phyloP scores from a whole-genome alignment of 2,329 filamentous ascomycete species.

The Curvularia verruculosa region DNA sequence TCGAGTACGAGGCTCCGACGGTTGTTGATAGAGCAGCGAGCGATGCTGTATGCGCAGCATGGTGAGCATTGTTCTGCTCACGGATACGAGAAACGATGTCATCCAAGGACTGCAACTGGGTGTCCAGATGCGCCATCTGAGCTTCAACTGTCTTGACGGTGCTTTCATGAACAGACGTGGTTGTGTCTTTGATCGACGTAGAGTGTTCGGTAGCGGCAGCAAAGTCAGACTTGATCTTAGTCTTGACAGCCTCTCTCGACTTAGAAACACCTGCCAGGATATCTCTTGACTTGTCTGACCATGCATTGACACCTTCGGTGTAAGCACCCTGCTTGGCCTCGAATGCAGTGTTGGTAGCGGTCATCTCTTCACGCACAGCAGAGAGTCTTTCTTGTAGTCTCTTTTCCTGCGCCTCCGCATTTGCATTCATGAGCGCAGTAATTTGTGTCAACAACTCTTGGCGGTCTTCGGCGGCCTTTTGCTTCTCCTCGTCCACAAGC shows the following conservation, averaged over 20 bases:
- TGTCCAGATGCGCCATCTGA: constrained; percentile 84
- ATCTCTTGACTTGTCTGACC: constrained; percentile 71
- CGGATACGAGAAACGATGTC: constrained; percentile 86
- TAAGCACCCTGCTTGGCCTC: constrained; percentile 71
- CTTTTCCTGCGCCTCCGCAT: constrained; percentile 73
- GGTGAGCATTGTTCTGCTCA: constrained; percentile 78
- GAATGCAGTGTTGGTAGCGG: constrained; percentile 67
- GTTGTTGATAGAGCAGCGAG: constrained; percentile 69
- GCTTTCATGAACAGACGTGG: constrained; percentile 86
- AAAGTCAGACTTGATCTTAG: constrained; percentile 86
- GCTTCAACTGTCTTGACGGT: constrained; percentile 88
- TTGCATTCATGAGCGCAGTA: constrained; percentile 73
- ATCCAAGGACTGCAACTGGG: constrained; percentile 88
- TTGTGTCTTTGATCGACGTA: constrained; percentile 79
- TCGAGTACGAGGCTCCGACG: constrained; percentile 74
- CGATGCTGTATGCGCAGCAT: constrained; percentile 70
- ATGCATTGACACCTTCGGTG: constrained; percentile 72
- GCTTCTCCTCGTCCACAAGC: constrained; percentile 76
- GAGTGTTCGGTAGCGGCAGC: constrained; percentile 77
- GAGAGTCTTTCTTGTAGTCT: constrained; percentile 70
- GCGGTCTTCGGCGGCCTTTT: constrained; percentile 74
- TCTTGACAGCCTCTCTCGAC: constrained; percentile 79
- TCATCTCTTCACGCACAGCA: constrained; percentile 68
- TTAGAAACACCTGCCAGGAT: constrained; percentile 73
- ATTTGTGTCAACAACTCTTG: constrained; percentile 78